Percentiles rank a stretch among this genome's conserved stretches.
Evolutionary conservation across 768 basidiomycete species (phyloP).

Genomic region (Ramaria sp.): DNA sequence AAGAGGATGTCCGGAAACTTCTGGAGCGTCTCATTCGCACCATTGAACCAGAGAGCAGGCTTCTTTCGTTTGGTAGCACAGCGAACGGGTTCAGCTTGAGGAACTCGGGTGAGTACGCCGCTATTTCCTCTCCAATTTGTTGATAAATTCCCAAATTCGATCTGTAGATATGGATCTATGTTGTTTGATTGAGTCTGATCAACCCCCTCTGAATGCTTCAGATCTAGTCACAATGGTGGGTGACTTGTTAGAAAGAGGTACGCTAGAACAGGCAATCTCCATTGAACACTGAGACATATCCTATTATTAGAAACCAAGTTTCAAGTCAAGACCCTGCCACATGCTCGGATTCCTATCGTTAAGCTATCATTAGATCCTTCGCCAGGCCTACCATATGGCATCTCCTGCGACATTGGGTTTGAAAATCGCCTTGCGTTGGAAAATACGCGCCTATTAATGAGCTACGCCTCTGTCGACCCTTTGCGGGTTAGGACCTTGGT

Average conservation of each 20-base stretch:
- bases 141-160: background rate
- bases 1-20: constrained; percentile 91
- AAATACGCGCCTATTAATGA: constrained; percentile 92
- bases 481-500: constrained; percentile 89
- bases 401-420: constrained; percentile 97
- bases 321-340: constrained; percentile 89
- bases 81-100: constrained; percentile 95
- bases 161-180: constrained; percentile 92
- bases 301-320: constrained; percentile 77
- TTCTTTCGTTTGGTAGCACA: constrained; percentile 92
- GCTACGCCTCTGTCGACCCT: constrained; percentile 95
- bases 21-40: constrained; percentile 93
- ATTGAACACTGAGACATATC: background rate
- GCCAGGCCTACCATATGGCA: constrained; percentile 69
- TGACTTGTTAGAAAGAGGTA: constrained; percentile 87
- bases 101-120: constrained; percentile 63
- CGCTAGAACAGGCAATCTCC: constrained; percentile 19
- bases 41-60: constrained; percentile 82
- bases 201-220: constrained; percentile 60
- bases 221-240: constrained; percentile 93
- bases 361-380: constrained; percentile 90
- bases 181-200: constrained; percentile 82
- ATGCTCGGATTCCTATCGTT: constrained; percentile 97
- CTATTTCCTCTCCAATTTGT: constrained; percentile 7
- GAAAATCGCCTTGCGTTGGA: constrained; percentile 95